These are phyloP conservation scores for Didymella segeticola DNA, from an alignment of 2,329 filamentous ascomycete species.

Conservation along the genomic window DNA sequence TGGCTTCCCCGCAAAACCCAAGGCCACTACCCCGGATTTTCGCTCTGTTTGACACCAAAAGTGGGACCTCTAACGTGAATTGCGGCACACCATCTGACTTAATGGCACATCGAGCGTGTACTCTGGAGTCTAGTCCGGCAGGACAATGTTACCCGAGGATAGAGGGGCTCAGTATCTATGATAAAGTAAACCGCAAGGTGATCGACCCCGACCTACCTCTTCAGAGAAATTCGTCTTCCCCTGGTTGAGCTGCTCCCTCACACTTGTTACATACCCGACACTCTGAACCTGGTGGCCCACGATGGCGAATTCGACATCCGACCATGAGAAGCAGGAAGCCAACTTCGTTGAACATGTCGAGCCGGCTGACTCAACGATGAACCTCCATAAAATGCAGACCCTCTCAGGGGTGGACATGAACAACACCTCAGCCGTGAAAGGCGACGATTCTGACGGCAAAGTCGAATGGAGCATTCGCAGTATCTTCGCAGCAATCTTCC, in stretches of 20 bases:
- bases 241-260: not conserved
- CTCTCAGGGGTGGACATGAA: constrained; percentile 44
- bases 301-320: constrained; percentile 27
- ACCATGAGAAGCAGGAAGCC: constrained; percentile 34
- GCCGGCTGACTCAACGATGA: constrained; percentile 31
- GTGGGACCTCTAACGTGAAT: constrained; percentile 11
- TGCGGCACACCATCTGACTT: constrained; percentile 1
- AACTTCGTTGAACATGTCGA: constrained; percentile 33
- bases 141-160: constrained; percentile 13
- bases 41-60: constrained; percentile 15
- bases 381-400: constrained; percentile 33
- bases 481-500: constrained; percentile 46
- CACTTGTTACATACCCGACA: not conserved
- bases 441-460: constrained; percentile 51
- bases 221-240: not conserved
- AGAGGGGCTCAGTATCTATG: constrained; percentile 2
- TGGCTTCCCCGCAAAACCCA: constrained; percentile 36
- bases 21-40: constrained; percentile 30
- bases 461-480: constrained; percentile 45
- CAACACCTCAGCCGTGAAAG: constrained; percentile 46
- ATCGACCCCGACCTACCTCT: not conserved
- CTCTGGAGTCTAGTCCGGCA: constrained; percentile 12
- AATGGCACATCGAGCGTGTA: constrained; percentile 1
- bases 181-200: constrained; percentile 5
- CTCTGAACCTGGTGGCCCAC: not conserved